Percentiles rank a stretch among this genome's conserved stretches.
Evolutionary conservation across 2,329 filamentous ascomycete species (phyloP).

Genomic region (Aureobasidium pullulans): DNA sequence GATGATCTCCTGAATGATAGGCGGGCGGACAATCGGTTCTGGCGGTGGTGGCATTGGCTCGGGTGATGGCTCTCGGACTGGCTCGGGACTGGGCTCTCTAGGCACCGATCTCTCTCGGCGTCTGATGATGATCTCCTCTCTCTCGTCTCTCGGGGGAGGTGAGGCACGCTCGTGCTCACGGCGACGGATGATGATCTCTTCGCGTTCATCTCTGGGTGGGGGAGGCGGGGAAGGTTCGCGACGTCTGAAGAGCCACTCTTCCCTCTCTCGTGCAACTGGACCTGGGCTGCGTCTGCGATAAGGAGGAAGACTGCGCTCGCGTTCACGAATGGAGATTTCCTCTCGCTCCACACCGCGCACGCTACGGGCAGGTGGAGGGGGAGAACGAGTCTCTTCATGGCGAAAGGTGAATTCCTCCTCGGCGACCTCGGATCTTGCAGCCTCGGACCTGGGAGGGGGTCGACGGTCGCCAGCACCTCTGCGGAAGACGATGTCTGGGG

Average conservation of each 20-base stretch:
- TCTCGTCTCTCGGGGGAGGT: constrained; percentile 25
- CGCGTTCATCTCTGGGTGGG: constrained; percentile 28
- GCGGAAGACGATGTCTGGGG: constrained; percentile 29
- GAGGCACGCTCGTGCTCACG: constrained; percentile 30
- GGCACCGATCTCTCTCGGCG: constrained; percentile 30
- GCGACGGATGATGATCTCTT: constrained; percentile 42
- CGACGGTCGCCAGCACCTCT: constrained; percentile 18
- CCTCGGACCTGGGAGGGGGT: constrained; percentile 11
- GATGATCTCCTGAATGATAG: constrained; percentile 81
- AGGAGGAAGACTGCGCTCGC: constrained; percentile 28
- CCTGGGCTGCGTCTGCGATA: constrained; percentile 24
- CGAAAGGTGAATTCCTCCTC: constrained; percentile 17
- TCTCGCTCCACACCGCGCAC: constrained; percentile 20
- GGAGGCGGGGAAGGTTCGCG: constrained; percentile 27
- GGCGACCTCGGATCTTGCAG: constrained; percentile 17
- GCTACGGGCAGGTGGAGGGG: constrained; percentile 11
- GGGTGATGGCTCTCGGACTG: constrained; percentile 41
- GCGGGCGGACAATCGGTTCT: constrained; percentile 63
- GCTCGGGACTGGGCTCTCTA: constrained; percentile 23
- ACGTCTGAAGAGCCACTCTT: constrained; percentile 31
- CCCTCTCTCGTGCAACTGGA: constrained; percentile 29
- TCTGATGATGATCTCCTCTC: constrained; percentile 41
- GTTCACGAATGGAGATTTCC: constrained; percentile 31
- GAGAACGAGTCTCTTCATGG: constrained; percentile 16
- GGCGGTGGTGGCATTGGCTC: constrained; percentile 42